These are phyloP conservation scores for Phialemoniopsis sp. DNA, from an alignment of 2,329 filamentous ascomycete genomes.

Conservation along the genomic window DNA sequence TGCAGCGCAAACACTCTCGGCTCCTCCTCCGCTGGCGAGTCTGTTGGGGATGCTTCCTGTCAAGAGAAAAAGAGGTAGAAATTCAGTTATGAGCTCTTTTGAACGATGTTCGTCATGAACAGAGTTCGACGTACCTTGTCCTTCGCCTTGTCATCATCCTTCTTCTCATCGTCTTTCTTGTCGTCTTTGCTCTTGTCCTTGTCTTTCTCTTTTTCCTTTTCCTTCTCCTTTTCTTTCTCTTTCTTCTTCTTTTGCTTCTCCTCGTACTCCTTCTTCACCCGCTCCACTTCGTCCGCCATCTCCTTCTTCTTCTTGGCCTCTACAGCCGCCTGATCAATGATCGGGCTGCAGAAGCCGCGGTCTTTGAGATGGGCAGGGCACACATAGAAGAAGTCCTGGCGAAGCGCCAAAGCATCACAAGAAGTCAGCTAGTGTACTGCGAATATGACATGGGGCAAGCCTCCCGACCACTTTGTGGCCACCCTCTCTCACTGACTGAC, in stretches of 20 bases:
- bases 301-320: constrained; percentile 64
- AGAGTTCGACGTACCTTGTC: constrained; percentile 23
- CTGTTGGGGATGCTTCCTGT: constrained; percentile 3
- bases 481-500: constrained; percentile 35
- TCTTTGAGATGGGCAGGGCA: constrained; percentile 83
- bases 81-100: constrained; percentile 1
- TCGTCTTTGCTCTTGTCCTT: constrained; percentile 41
- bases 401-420: not conserved
- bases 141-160: constrained; percentile 23
- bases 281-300: constrained; percentile 57
- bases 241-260: constrained; percentile 66
- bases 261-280: constrained; percentile 73
- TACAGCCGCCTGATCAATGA: constrained; percentile 63
- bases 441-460: constrained; percentile 4
- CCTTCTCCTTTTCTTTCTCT: constrained; percentile 53
- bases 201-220: constrained; percentile 39
- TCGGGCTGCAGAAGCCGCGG: constrained; percentile 71
- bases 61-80: not conserved
- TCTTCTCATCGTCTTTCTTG: constrained; percentile 29
- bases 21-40: constrained; percentile 53
- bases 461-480: constrained; percentile 1
- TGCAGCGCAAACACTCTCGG: constrained; percentile 81
- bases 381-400: constrained; percentile 83
- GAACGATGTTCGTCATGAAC: not conserved
- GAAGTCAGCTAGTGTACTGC: too few species aligned